Percentiles rank a stretch among this genome's conserved stretches.
These are phyloP conservation scores for Staphylotrichum tortipilum DNA, from an alignment of 495 filamentous ascomycete species.

Conservation along the genomic window DNA sequence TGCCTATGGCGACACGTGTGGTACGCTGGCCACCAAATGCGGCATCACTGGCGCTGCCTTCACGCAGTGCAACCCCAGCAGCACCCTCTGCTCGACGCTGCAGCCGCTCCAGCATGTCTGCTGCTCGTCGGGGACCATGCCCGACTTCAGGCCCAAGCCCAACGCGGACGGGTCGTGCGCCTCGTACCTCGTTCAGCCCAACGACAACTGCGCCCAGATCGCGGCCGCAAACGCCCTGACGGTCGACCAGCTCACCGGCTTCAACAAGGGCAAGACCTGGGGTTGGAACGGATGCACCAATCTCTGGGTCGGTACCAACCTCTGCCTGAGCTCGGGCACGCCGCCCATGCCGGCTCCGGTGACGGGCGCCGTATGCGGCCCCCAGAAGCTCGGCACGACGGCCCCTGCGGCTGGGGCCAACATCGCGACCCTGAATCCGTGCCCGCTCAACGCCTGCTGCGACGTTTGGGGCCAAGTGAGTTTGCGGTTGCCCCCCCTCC, in stretches of 20 bases:
- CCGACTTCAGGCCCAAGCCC: too few relatives aligned
- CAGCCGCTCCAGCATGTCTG: neutral
- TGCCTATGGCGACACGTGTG: neutral
- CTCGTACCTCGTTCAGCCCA: too few relatives aligned
- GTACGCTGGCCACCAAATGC: neutral
- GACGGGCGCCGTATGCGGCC: constrained; percentile 36
- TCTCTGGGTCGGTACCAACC: neutral
- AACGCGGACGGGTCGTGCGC: too few relatives aligned
- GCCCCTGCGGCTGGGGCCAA: constrained; percentile 7
- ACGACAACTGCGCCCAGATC: too few relatives aligned
- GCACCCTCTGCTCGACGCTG: neutral
- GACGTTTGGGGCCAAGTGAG: constrained; percentile 38
- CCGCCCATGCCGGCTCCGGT: constrained; percentile 30
- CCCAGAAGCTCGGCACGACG: constrained; percentile 10
- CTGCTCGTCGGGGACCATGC: too few relatives aligned
- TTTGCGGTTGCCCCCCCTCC: too few relatives aligned
- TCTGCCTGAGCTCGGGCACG: constrained; percentile 35
- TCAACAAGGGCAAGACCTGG: too few relatives aligned
- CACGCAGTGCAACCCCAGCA: neutral
- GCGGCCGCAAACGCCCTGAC: too few relatives aligned
- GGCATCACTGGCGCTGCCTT: neutral
- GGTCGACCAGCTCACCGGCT: too few relatives aligned
- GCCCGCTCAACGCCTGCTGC: constrained; percentile 29
- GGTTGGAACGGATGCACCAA: too few relatives aligned
- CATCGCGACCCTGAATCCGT: constrained; percentile 23